These are phyloP conservation scores for Hyphopichia pseudoburtonii DNA, from an alignment of 1,139 yeast species.

Conservation along the genomic window DNA sequence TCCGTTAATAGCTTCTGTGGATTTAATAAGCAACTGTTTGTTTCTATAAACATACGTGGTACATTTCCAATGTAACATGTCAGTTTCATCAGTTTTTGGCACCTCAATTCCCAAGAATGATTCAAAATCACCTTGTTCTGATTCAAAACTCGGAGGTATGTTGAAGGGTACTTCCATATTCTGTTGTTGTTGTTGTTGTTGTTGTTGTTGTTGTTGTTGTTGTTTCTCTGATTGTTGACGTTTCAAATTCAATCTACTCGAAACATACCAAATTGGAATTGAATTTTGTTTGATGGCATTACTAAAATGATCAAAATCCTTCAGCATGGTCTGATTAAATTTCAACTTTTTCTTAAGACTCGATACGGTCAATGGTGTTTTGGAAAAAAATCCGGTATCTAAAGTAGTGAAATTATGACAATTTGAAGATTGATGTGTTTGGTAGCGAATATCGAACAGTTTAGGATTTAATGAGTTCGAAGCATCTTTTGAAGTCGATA, in stretches of 20 bases:
- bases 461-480: no score
- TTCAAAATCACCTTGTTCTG: conserved; percentile 26
- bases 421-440: not conserved
- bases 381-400: conserved; percentile 9
- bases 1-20: conserved; percentile 37
- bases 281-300: conserved; percentile 2
- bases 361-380: conserved; percentile 5
- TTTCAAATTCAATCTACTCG: conserved; percentile 6
- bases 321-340: conserved; percentile 1
- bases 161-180: conserved; percentile 6
- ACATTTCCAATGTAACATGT: conserved; percentile 37
- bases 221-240: not conserved
- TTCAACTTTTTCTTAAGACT: conserved; percentile 8
- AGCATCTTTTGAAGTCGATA: no score
- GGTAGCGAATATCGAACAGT: not conserved
- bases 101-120: conserved; percentile 30
- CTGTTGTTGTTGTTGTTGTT: not conserved
- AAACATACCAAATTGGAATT: conserved; percentile 10
- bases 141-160: conserved; percentile 18
- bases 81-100: conserved; percentile 7
- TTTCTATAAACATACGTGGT: conserved; percentile 29
- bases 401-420: conserved; percentile 15
- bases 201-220: not conserved
- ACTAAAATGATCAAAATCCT: conserved; percentile 5
- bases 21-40: conserved; percentile 23